phyloP scores from a whole-genome alignment of 2,329 filamentous ascomycete species.

The Hypoxylon sp. region DNA sequence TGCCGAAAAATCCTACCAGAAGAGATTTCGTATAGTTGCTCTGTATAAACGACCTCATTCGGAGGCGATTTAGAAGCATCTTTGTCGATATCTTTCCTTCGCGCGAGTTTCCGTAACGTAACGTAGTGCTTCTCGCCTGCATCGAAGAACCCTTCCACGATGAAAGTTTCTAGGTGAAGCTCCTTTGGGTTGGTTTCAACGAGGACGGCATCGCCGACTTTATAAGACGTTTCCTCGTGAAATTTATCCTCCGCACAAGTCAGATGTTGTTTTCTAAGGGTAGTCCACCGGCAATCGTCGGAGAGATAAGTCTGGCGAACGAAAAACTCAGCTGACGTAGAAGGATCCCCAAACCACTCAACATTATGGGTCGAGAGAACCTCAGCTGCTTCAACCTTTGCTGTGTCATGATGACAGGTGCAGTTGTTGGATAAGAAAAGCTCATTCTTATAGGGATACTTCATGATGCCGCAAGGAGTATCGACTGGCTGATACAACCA shows the following conservation, averaged over 20 bases:
- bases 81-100: constrained; percentile 62
- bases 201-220: constrained; percentile 73
- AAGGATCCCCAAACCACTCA: constrained; percentile 68
- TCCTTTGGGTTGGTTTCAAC: constrained; percentile 51
- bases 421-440: constrained; percentile 84
- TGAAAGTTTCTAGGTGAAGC: constrained; percentile 70
- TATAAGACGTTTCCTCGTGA: constrained; percentile 54
- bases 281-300: constrained; percentile 72
- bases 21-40: constrained; percentile 53
- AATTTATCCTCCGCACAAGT: constrained; percentile 61
- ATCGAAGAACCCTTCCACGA: constrained; percentile 63
- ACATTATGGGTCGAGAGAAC: constrained; percentile 71
- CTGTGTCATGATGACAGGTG: constrained; percentile 66
- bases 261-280: constrained; percentile 69
- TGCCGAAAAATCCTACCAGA: constrained; percentile 63
- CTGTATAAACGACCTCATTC: constrained; percentile 65
- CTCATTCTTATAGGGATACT: constrained; percentile 80
- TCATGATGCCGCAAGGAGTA: constrained; percentile 76
- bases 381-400: constrained; percentile 67
- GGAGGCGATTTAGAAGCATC: constrained; percentile 53
- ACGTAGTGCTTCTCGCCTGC: constrained; percentile 51
- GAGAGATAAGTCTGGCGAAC: constrained; percentile 78
- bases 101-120: constrained; percentile 66
- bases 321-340: constrained; percentile 69
- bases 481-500: constrained; percentile 82